Base-by-base conservation (phyloP, 495 filamentous ascomycete genomes). In the Schizothecium vesticola region DNA sequence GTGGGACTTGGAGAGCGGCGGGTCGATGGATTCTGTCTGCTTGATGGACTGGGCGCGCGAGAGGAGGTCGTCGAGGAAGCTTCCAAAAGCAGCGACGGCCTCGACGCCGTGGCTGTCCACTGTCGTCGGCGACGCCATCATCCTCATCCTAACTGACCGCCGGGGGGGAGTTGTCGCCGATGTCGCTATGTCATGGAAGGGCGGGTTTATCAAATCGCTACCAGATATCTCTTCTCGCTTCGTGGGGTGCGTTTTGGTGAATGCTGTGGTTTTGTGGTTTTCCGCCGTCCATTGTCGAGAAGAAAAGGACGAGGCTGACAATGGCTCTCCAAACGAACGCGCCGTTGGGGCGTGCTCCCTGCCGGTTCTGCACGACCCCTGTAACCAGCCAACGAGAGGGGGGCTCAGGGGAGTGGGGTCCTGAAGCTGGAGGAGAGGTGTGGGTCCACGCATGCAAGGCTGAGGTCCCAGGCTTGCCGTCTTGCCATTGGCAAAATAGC, bases 11-110 rank as follows among this genome's bases (percentile, higher is more conserved):
- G 85, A 86, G 73, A 99, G 83, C 11, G 92, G 87, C 26, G 92
- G 93, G 70, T 97, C 92, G 70, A 97, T 88, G 16, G 86, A 82
- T 29, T 82, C 80, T 68, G 84, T 82, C 3, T 83, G 81, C 79
- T 96, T 96, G 65, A 89, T 75, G 33, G 83, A 71, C 56, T 85
- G 83, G 69, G 91, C 92, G 70, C 82, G 86, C 36, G 82, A 74
- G 58, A 97, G 81, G 28, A 96, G 86, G 33, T 83, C 75, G 61
- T 85, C 78, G 16, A 97, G 79, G 36, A 88, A 79, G 36, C 71
- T 70, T 65, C 79, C 83, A 70, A 89, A 87, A 29, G 80, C 77
- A 26, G 79, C 82, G 25, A 91, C 89, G 57, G 86, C 84, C 61
- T 80, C 78, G 61, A 88, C 76, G 70, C 85, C 85, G 69, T 86